phyloP scores from a whole-genome alignment of 768 basidiomycete species.

The Dacryopinax spathularia region DNA sequence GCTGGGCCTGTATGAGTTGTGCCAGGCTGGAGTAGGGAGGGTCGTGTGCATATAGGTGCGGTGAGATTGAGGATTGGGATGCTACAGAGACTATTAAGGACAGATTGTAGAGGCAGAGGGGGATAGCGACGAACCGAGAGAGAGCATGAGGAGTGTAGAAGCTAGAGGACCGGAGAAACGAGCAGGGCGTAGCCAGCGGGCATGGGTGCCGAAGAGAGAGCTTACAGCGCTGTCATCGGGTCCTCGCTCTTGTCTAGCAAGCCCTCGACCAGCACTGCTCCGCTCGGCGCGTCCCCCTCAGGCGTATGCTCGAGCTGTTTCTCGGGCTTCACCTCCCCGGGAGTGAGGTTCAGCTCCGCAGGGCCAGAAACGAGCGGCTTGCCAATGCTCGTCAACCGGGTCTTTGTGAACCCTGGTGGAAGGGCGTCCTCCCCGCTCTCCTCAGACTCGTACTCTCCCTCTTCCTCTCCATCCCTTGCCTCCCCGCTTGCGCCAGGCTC shows the following conservation, averaged over 20 bases:
- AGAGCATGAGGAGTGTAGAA: background rate
- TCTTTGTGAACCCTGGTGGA: background rate
- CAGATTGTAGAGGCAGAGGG: too few species aligned
- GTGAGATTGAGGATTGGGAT: too few species aligned
- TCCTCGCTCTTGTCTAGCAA: constrained; percentile 52
- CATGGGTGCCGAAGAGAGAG: background rate
- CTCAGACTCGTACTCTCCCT: constrained; percentile 1
- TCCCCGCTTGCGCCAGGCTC: background rate
- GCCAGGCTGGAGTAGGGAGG: too few species aligned
- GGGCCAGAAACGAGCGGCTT: constrained; percentile 16
- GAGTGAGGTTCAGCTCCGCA: constrained; percentile 32
- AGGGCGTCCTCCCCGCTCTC: background rate
- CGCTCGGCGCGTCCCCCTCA: constrained; percentile 39
- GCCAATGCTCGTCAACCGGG: background rate
- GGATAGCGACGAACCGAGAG: background rate
- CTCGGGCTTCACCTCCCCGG: constrained; percentile 20
- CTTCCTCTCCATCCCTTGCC: background rate
- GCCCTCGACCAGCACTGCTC: constrained; percentile 47
- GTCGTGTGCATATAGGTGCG: too few species aligned
- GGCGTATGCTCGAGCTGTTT: constrained; percentile 37
- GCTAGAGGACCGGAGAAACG: background rate
- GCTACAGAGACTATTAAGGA: too few species aligned
- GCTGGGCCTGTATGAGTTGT: too few species aligned
- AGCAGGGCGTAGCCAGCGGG: background rate
- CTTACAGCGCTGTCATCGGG: constrained; percentile 28